Percentiles rank a stretch among this genome's conserved stretches.
Evolutionary conservation across 768 basidiomycete genomes (phyloP).

Genomic region (Rhizopogon vesiculosus): DNA sequence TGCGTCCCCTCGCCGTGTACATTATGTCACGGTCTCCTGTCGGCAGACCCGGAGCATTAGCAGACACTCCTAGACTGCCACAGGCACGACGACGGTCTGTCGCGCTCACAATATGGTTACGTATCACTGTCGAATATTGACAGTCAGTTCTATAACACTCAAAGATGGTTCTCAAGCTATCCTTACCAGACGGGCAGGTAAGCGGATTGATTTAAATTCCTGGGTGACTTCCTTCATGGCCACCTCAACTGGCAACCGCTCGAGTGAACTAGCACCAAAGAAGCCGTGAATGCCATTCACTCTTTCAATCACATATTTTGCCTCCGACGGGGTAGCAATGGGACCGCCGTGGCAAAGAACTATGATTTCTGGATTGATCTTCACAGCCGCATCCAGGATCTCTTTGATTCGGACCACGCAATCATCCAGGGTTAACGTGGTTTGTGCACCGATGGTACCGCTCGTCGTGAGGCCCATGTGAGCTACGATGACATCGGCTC

Average conservation of each 20-base stretch:
- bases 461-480: conserved; percentile 27
- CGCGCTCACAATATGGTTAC: no score
- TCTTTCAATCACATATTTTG: conserved; percentile 13
- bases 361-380: conserved; percentile 14
- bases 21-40: no score
- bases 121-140: neutral
- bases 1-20: no score
- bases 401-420: conserved; percentile 15
- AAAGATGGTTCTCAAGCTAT: neutral
- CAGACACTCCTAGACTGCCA: neutral
- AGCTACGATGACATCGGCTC: conserved; percentile 20
- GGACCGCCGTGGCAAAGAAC: conserved; percentile 20
- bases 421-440: conserved; percentile 16
- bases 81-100: neutral
- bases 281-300: conserved; percentile 17
- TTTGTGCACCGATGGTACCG: conserved; percentile 21
- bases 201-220: conserved; percentile 19
- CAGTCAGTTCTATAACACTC: neutral
- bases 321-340: conserved; percentile 20
- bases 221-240: conserved; percentile 15
- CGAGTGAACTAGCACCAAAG: conserved; percentile 24
- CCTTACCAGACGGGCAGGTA: neutral
- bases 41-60: no score
- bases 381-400: conserved; percentile 13
- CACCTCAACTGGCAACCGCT: conserved; percentile 20